These are phyloP conservation scores for Lactarius tabidus DNA, from an alignment of 768 basidiomycete species.

Conservation along the genomic window DNA sequence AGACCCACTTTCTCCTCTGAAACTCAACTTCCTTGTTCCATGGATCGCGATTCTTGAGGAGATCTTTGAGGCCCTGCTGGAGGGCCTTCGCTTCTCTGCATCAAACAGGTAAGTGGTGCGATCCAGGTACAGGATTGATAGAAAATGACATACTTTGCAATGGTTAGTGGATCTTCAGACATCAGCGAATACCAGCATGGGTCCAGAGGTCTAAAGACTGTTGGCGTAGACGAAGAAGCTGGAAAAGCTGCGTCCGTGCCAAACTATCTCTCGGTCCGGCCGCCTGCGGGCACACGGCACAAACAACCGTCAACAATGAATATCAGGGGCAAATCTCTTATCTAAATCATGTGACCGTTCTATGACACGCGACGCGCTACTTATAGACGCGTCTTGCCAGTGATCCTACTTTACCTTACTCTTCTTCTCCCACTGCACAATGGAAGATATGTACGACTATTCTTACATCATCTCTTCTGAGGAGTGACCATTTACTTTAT, in stretches of 20 bases:
- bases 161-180: slow-evolving; percentile 40
- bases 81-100: slow-evolving; percentile 74
- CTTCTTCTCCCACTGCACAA: background rate
- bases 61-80: slow-evolving; percentile 69
- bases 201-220: background rate
- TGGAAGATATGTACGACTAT: slow-evolving; percentile 17
- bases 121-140: slow-evolving; percentile 21
- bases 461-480: background rate
- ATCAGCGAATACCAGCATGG: slow-evolving; percentile 29
- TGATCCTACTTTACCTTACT: background rate
- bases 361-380: background rate
- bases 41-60: slow-evolving; percentile 68
- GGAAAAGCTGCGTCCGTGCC: background rate
- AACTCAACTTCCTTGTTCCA: slow-evolving; percentile 87
- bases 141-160: slow-evolving; percentile 35
- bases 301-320: background rate
- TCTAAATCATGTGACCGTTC: slow-evolving; percentile 8
- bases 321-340: background rate
- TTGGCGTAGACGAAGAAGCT: slow-evolving; percentile 8
- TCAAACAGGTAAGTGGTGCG: slow-evolving; percentile 12
- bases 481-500: background rate
- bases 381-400: slow-evolving; percentile 3
- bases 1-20: slow-evolving; percentile 75
- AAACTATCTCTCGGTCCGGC: background rate
- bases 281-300: background rate